These are phyloP conservation scores for Hanseniaspora singularis DNA, from an alignment of 805 yeast genomes.

Conservation along the genomic window DNA sequence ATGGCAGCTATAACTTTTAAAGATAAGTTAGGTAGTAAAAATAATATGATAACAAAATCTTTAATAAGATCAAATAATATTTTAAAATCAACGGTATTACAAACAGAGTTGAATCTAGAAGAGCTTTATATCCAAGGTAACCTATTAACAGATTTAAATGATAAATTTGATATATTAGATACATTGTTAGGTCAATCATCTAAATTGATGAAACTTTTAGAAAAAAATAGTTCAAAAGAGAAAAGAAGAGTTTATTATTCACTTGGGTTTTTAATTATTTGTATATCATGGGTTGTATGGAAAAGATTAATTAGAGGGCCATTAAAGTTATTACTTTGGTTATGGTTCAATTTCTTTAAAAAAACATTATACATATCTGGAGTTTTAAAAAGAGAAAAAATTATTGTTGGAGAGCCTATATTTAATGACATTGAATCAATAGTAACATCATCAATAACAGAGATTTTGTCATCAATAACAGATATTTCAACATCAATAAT, in stretches of 20 bases:
- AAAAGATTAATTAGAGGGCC: conserved; percentile 28
- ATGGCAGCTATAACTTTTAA: conserved; percentile 17
- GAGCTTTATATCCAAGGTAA: conserved; percentile 27
- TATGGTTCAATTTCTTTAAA: conserved; percentile 31
- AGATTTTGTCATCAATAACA: no score
- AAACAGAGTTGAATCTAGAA: conserved; percentile 28
- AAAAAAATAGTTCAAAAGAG: conserved; percentile 27
- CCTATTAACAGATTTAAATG: conserved; percentile 24
- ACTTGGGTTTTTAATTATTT: conserved; percentile 23
- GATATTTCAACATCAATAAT: background rate
- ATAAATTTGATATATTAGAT: conserved; percentile 26
- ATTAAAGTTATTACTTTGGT: conserved; percentile 25
- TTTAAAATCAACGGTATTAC: conserved; percentile 27
- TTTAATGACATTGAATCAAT: background rate
- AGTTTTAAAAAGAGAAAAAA: conserved; percentile 17
- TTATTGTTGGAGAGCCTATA: conserved; percentile 1
- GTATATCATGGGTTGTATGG: conserved; percentile 29
- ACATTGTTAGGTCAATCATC: conserved; percentile 24
- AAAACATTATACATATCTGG: conserved; percentile 24
- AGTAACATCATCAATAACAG: background rate
- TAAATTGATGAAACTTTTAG: conserved; percentile 25
- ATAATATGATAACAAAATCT: conserved; percentile 25
- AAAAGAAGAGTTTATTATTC: conserved; percentile 28
- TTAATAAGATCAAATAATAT: conserved; percentile 27
- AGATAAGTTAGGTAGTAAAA: conserved; percentile 23